A percentile compares a stretch with the other conserved stretches of the same genome.
Conservation (phyloP, 257 asterid genomes). For the Solanum chiquidenum region DNA sequence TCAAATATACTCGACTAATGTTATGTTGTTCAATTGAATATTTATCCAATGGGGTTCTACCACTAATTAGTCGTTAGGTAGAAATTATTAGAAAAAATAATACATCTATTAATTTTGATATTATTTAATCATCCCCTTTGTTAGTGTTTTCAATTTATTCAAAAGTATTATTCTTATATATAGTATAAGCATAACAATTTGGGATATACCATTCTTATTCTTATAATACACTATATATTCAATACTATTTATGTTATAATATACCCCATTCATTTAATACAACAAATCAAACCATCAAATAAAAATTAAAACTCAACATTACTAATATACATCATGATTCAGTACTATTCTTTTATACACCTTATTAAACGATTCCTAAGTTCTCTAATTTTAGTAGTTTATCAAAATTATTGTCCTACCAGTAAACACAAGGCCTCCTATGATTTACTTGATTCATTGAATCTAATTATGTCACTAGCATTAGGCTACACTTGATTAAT, state of each 20-base stretch:
- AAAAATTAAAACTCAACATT: background rate
- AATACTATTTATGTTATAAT: too few relatives aligned
- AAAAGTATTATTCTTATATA: too few relatives aligned
- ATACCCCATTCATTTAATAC: background rate
- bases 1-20: background rate
- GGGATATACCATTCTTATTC: background rate
- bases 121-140: background rate
- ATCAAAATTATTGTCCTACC: background rate
- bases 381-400: background rate
- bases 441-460: background rate
- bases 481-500: background rate
- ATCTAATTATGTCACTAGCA: background rate
- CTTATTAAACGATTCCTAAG: background rate
- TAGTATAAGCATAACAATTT: background rate
- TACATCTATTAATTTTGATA: background rate
- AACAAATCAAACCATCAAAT: background rate
- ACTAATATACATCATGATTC: background rate
- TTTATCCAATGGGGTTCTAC: background rate
- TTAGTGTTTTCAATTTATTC: background rate
- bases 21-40: background rate
- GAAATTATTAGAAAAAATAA: too few relatives aligned
- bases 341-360: background rate
- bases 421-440: background rate
- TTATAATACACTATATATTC: background rate
- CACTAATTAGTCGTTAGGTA: background rate